Evolutionary conservation across 208 protist genomes (phyloP).

Genomic region (Naegleria fowleri): DNA sequence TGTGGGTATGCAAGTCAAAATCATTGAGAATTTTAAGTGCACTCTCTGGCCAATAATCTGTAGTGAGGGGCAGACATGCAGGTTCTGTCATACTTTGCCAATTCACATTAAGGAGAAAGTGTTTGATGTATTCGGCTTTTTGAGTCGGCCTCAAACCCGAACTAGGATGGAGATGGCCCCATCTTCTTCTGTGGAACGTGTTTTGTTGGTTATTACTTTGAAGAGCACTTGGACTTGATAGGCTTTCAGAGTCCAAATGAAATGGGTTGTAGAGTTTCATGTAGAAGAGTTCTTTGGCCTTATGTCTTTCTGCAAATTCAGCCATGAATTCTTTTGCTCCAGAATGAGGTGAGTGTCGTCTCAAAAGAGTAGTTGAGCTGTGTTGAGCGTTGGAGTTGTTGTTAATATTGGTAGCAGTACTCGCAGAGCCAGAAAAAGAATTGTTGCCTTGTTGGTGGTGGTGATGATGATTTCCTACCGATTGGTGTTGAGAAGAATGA

Average conservation of each 20-base stretch:
- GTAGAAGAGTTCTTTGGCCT: not conserved
- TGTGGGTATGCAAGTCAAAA: not conserved
- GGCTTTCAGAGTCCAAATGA: not conserved
- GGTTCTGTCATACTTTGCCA: slow-evolving; percentile 24
- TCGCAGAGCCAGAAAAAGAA: not conserved
- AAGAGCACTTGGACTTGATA: not conserved
- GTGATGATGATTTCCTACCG: not conserved
- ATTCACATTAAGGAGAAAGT: slow-evolving; percentile 13
- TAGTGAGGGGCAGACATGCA: slow-evolving; percentile 19
- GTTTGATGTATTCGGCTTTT: slow-evolving; percentile 11
- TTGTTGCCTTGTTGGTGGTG: not conserved
- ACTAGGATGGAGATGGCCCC: slow-evolving; percentile 7
- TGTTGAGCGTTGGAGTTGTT: not conserved
- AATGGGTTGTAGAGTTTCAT: not conserved
- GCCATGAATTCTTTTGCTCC: not conserved
- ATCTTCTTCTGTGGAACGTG: slow-evolving; percentile 17
- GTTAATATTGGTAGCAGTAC: not conserved
- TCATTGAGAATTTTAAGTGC: not conserved
- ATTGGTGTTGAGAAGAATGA: not conserved
- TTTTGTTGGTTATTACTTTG: slow-evolving; percentile 8
- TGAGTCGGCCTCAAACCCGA: not conserved
- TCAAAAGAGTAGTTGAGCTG: not conserved
- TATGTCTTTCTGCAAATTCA: not conserved
- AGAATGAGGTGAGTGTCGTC: not conserved
- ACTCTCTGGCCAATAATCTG: slow-evolving; percentile 26